A percentile compares a stretch with the other conserved stretches of the same genome.
These are phyloP conservation scores for Dendrobium catenatum DNA, from an alignment of 106 monocot genomes.

Conservation along the genomic window DNA sequence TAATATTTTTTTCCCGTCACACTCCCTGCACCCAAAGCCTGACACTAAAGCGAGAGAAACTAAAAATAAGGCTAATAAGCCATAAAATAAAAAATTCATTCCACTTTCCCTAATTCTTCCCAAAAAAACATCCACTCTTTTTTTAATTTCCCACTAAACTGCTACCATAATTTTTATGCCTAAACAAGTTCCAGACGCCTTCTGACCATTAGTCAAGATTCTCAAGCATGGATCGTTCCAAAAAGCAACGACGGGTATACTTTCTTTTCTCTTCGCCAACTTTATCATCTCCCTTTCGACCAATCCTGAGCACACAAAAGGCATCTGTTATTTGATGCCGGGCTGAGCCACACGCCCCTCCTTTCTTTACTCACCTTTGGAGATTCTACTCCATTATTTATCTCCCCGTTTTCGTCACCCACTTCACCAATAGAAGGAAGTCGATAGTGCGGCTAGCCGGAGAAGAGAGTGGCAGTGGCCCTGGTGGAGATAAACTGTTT, in stretches of 20 bases:
- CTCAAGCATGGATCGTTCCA: neutral
- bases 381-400: neutral
- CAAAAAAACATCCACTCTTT: too few species aligned
- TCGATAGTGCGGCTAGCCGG: neutral
- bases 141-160: neutral
- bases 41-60: too few species aligned
- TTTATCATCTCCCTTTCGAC: neutral
- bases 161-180: neutral
- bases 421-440: neutral
- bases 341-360: neutral
- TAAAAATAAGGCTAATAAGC: too few species aligned
- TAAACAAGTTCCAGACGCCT: neutral
- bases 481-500: neutral
- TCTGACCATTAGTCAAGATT: neutral
- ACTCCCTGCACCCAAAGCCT: too few species aligned
- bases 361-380: neutral
- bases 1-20: too few species aligned
- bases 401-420: neutral
- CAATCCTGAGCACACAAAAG: neutral
- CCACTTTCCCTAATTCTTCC: too few species aligned
- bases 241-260: neutral
- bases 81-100: too few species aligned
- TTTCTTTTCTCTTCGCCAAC: neutral
- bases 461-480: neutral
- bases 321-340: neutral